Conservation (phyloP, 176 grass and related monocot species). For the Musa troglodytarum region DNA sequence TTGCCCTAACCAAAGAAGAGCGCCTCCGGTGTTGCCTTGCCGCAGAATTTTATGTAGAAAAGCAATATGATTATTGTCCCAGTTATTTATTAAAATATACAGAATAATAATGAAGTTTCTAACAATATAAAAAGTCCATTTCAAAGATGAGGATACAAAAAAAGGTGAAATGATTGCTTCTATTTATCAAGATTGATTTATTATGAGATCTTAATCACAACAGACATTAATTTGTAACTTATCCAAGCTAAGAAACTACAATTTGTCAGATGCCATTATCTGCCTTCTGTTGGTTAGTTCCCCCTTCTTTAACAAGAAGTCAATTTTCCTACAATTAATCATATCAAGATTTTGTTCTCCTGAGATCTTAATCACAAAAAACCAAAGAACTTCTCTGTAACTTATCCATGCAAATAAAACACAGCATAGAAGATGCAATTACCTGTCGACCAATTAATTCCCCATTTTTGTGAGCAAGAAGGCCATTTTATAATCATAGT, state of each 20-base stretch:
- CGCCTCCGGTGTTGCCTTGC: too few species aligned
- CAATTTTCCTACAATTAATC: slow-evolving; percentile 41
- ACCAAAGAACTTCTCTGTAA: not conserved
- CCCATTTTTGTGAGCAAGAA: slow-evolving; percentile 81
- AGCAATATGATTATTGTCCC: not conserved
- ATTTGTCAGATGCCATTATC: slow-evolving; percentile 23
- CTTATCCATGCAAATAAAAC: not conserved
- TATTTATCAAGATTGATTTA: not conserved
- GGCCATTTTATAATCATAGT: slow-evolving; percentile 89
- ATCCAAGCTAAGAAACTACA: not conserved
- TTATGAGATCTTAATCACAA: not conserved
- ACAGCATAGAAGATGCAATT: not conserved
- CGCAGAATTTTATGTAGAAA: too few species aligned
- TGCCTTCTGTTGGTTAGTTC: slow-evolving; percentile 53
- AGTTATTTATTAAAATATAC: not conserved
- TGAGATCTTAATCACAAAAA: not conserved
- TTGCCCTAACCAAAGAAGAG: too few species aligned
- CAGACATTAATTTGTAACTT: not conserved
- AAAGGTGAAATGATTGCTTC: too few species aligned
- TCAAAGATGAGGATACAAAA: too few species aligned
- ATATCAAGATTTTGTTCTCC: not conserved
- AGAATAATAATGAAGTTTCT: too few species aligned
- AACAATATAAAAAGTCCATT: too few species aligned
- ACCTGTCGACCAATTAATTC: slow-evolving; percentile 73
- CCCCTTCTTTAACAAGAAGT: slow-evolving; percentile 71